These are phyloP conservation scores for Pyricularia pennisetigena DNA, from an alignment of 2,329 filamentous ascomycete genomes.

Conservation along the genomic window DNA sequence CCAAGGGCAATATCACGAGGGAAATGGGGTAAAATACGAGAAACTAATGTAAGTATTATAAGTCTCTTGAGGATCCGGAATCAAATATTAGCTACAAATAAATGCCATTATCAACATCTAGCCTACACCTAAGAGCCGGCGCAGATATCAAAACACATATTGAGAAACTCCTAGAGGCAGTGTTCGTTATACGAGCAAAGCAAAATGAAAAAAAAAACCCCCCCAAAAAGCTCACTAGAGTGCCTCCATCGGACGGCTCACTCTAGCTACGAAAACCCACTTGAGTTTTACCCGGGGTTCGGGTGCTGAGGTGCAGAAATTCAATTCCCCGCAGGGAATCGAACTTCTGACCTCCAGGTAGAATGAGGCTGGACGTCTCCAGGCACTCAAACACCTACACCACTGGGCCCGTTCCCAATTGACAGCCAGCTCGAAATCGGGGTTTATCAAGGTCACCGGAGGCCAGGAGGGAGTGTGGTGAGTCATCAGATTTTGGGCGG, in stretches of 20 bases:
- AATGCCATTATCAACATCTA: background rate
- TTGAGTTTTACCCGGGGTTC: background rate
- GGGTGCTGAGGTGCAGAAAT: background rate
- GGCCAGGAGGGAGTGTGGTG: background rate
- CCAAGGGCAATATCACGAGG: too few species aligned
- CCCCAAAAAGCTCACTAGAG: background rate
- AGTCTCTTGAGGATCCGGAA: too few species aligned
- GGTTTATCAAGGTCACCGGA: background rate
- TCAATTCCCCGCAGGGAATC: background rate
- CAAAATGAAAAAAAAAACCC: background rate
- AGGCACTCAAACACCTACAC: background rate
- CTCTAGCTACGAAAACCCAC: background rate
- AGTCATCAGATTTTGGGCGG: background rate
- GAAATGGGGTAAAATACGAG: too few species aligned
- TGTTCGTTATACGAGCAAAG: background rate
- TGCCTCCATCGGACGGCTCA: conserved; percentile 1
- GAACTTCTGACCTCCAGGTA: background rate
- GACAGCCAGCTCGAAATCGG: background rate
- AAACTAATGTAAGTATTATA: too few species aligned
- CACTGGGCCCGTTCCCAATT: background rate
- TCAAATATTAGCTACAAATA: background rate
- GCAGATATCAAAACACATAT: background rate
- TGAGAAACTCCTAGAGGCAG: background rate
- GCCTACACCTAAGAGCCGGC: background rate
- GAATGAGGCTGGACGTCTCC: background rate